Base-by-base conservation (phyloP, 208 protist species). In the Leishmania gerbilli region DNA sequence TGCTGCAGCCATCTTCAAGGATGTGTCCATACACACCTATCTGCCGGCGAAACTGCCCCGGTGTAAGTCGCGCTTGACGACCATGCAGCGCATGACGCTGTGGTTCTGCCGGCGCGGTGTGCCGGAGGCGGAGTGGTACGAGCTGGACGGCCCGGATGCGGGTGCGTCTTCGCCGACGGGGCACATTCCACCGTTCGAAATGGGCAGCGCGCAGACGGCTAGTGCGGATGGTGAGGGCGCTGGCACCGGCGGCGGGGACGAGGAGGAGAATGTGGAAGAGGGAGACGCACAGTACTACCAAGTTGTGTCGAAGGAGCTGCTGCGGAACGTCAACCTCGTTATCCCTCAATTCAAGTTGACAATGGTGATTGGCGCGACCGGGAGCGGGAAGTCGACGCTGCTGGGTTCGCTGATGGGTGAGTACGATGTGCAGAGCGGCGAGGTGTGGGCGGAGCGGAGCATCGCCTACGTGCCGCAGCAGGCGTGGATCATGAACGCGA, bases 391-490 rank as follows among this genome's bases (percentile, higher is more conserved):
- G 83, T 94, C 92, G 21, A 94, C 91, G 37, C 84, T 97, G 58
- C 72, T 97, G 27, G 83, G 80, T 0, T 71, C 92, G 4, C 74
- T 95, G 15, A 67, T 94, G 40, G 84, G 87, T 6, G 69, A 84
- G 76, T 85, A 77, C 78, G 87, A 87, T 17, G 75, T 96, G 6
- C 67, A 71, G 64, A 75, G 67, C n/a, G 92, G 92, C 31, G 49
- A 75, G 34, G 81, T 93, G 40, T 83, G 79, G 65, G 67, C 77
- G 11, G 24, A 79, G n/a, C 56, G 78, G 24, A 86, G 58, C 74
- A 89, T 99, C 45, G 95, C 95, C 11, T 99, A 98, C 80, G 91
- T 91, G 42, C 86, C 97, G 31, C 98, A 99, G 84, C 88, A 96
- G 85, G 55, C 97, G 79, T 99, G 94, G 92, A 98, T 99, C 55